Conservation (phyloP, 2,329 filamentous ascomycete species). For the Dissoconium aciculare region DNA sequence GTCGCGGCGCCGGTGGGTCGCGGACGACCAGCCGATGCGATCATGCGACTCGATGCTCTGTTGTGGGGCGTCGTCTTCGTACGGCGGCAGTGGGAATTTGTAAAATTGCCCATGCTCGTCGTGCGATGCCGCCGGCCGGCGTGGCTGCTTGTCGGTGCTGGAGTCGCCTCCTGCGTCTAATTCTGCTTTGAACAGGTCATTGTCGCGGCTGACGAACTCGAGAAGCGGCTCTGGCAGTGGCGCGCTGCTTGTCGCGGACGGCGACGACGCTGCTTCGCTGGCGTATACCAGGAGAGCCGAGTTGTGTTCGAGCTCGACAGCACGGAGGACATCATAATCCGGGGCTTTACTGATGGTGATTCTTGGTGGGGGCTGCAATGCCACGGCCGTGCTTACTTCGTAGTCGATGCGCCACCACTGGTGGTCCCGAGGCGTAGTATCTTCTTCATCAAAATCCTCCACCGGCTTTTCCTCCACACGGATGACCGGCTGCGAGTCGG, state of each 20-base stretch:
- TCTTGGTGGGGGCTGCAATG: conserved; percentile 7
- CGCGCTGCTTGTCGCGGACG: conserved; percentile 8
- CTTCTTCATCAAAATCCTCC: conserved; percentile 17
- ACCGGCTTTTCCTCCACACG: neutral
- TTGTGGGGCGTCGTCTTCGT: conserved; percentile 5
- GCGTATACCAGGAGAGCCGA: conserved; percentile 46
- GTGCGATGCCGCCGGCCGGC: neutral
- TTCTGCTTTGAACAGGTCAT: conserved; percentile 14
- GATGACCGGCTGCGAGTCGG: neutral
- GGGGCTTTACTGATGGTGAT: conserved; percentile 20
- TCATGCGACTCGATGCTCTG: conserved; percentile 4
- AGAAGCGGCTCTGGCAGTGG: conserved; percentile 13
- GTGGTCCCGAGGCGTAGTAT: conserved; percentile 24
- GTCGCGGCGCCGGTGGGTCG: neutral
- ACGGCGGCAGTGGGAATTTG: conserved; percentile 2
- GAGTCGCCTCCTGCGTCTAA: conserved; percentile 2
- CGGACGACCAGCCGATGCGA: conserved; percentile 6
- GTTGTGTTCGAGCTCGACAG: conserved; percentile 36
- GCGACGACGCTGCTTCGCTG: conserved; percentile 28
- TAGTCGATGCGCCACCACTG: conserved; percentile 45
- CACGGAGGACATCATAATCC: conserved; percentile 39
- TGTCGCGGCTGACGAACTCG: conserved; percentile 17
- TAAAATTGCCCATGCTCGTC: no score
- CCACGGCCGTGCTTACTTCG: conserved; percentile 28
- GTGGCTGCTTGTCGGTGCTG: neutral